Evolutionary conservation across 257 asterid species (phyloP).

Genomic region (Misopates orontium): DNA sequence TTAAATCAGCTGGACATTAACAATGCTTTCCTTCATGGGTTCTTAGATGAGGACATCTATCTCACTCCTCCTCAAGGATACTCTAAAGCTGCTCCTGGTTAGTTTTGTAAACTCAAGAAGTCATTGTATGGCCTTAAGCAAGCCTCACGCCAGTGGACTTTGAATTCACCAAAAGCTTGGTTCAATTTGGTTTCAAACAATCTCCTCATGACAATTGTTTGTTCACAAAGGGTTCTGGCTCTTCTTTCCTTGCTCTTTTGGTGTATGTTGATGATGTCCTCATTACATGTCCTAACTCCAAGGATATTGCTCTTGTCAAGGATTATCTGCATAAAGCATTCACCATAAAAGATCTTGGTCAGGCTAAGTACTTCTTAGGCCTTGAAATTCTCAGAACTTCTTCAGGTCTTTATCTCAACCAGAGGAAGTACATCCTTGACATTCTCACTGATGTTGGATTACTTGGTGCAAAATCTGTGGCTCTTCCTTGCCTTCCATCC

Average conservation of each 20-base stretch:
- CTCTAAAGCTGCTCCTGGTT: no score
- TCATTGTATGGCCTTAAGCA: slow-evolving; percentile 9
- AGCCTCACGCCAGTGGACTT: background rate
- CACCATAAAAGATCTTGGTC: slow-evolving; percentile 4
- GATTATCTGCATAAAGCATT: background rate
- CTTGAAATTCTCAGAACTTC: background rate
- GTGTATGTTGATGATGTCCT: slow-evolving; percentile 18
- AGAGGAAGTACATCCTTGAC: background rate
- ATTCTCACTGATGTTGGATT: background rate
- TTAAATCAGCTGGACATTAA: background rate
- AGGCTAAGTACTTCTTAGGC: background rate
- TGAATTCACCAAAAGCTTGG: background rate
- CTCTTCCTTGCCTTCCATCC: background rate
- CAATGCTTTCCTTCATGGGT: slow-evolving; percentile 2
- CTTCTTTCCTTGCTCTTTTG: background rate
- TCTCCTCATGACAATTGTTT: background rate
- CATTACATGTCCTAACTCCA: rapidly evolving
- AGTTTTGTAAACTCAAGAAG: background rate
- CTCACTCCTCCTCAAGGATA: background rate
- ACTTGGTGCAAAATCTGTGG: background rate
- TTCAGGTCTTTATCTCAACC: background rate
- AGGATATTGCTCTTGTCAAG: background rate
- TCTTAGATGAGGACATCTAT: slow-evolving; percentile 1
- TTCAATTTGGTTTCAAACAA: background rate
- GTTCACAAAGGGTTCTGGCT: background rate